Percentiles rank a stretch among this genome's conserved stretches.
phyloP scores from a whole-genome alignment of 2,329 filamentous ascomycete species.

The Arthrobotrys pseudoclavata region DNA sequence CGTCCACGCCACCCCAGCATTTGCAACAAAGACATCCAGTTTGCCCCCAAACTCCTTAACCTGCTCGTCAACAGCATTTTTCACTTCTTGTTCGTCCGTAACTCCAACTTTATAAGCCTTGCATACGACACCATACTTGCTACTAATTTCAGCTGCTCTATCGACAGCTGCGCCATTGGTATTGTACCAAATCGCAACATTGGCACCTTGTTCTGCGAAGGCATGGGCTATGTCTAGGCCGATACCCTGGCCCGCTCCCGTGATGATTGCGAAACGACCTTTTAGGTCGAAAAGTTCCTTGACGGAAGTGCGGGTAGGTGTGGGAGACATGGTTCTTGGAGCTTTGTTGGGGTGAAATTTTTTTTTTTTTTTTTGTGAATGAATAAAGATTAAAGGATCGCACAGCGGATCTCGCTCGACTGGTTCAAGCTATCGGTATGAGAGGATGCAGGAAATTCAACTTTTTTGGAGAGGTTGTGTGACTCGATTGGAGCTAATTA shows the following conservation, averaged over 20 bases:
- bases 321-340: slow-evolving; percentile 20
- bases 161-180: slow-evolving; percentile 76
- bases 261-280: slow-evolving; percentile 78
- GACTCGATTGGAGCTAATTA: neutral
- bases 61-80: slow-evolving; percentile 70
- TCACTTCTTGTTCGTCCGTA: slow-evolving; percentile 70
- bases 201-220: slow-evolving; percentile 78
- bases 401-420: neutral
- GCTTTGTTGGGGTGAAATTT: neutral
- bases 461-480: slow-evolving; percentile 8
- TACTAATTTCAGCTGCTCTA: slow-evolving; percentile 75
- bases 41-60: slow-evolving; percentile 78
- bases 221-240: slow-evolving; percentile 76
- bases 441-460: neutral
- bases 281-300: slow-evolving; percentile 75
- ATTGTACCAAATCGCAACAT: slow-evolving; percentile 81
- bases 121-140: slow-evolving; percentile 77
- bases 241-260: slow-evolving; percentile 78
- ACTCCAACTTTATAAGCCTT: slow-evolving; percentile 76
- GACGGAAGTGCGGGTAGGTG: slow-evolving; percentile 48
- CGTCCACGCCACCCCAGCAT: slow-evolving; percentile 79
- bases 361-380: neutral
- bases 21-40: slow-evolving; percentile 83
- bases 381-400: neutral
- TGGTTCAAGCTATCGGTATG: slow-evolving; percentile 27